phyloP scores from a whole-genome alignment of 2,329 filamentous ascomycete species.

The Lecanicillium sp. region DNA sequence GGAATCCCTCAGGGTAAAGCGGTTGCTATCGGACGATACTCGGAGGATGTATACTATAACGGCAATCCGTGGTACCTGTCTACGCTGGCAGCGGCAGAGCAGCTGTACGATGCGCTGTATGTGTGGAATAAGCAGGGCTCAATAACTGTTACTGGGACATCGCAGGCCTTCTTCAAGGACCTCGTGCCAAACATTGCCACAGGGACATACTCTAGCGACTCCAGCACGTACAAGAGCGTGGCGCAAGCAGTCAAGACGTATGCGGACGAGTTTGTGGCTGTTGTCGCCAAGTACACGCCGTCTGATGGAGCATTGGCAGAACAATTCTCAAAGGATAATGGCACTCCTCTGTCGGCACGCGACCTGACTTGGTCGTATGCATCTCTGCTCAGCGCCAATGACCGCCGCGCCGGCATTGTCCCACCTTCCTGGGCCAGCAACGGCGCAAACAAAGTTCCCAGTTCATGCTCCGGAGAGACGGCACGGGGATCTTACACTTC shows the following conservation, averaged over 20 bases:
- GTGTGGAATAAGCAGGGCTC: conserved; percentile 60
- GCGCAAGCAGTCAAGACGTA: conserved; percentile 51
- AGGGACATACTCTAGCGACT: conserved; percentile 54
- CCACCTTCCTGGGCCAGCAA: conserved; percentile 51
- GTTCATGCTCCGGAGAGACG: conserved; percentile 41
- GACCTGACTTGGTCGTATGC: conserved; percentile 73
- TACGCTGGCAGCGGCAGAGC: conserved; percentile 72
- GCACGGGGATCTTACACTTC: conserved; percentile 45
- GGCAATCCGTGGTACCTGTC: conserved; percentile 79
- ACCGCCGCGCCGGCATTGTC: conserved; percentile 48
- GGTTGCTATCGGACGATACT: conserved; percentile 59
- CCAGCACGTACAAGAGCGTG: conserved; percentile 47
- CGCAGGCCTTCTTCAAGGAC: conserved; percentile 66
- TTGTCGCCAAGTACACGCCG: conserved; percentile 57
- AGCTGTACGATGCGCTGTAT: conserved; percentile 69
- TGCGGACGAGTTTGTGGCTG: conserved; percentile 54
- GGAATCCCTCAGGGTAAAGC: conserved; percentile 55
- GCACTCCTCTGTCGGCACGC: conserved; percentile 52
- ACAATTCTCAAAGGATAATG: conserved; percentile 54
- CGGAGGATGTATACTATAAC: conserved; percentile 68
- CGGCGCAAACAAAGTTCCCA: conserved; percentile 41
- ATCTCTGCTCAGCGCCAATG: conserved; percentile 58
- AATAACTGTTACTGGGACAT: conserved; percentile 58
- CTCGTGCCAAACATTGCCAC: conserved; percentile 50
- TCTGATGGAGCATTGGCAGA: conserved; percentile 60